Conservation (phyloP, 768 basidiomycete species). For the Tubosaeta sp. region DNA sequence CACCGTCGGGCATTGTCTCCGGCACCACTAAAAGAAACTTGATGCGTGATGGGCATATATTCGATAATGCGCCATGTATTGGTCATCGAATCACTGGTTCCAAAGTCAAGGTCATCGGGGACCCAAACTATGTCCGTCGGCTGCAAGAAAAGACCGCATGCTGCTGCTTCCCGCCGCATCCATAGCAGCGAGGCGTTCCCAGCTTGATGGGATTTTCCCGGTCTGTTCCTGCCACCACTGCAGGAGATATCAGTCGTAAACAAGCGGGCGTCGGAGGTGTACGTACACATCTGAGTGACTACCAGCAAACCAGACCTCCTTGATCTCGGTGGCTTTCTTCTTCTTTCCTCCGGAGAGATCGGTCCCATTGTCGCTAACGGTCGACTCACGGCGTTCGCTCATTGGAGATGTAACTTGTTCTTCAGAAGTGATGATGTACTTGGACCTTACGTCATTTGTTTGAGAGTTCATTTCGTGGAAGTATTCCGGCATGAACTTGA, state of each 20-base stretch:
- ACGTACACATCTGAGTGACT: no score
- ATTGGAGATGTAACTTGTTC: not conserved
- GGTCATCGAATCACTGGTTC: conserved; percentile 19
- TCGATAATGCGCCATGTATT: conserved; percentile 15
- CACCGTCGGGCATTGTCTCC: conserved; percentile 18
- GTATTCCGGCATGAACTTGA: conserved; percentile 53
- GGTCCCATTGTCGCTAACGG: not conserved
- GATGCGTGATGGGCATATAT: conserved; percentile 22
- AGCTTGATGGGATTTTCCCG: conserved; percentile 17
- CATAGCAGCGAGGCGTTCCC: conserved; percentile 25
- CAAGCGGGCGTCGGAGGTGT: no score
- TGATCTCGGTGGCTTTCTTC: not conserved
- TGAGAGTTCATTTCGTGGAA: conserved; percentile 27
- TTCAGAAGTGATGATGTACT: conserved; percentile 1
- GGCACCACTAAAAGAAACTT: conserved; percentile 17
- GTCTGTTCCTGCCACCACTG: conserved; percentile 22
- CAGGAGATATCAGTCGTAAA: not conserved
- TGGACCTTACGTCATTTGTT: conserved; percentile 10
- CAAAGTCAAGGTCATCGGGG: conserved; percentile 23
- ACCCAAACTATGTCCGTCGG: no score
- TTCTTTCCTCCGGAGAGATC: not conserved
- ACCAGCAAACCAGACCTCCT: no score
- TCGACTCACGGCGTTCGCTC: not conserved
- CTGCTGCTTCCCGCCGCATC: no score
- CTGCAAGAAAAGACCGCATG: no score